A percentile compares a stretch with the other conserved stretches of the same genome.
These are phyloP conservation scores for Cochlearia excelsa DNA, from an alignment of 345 rosid species.

Conservation along the genomic window DNA sequence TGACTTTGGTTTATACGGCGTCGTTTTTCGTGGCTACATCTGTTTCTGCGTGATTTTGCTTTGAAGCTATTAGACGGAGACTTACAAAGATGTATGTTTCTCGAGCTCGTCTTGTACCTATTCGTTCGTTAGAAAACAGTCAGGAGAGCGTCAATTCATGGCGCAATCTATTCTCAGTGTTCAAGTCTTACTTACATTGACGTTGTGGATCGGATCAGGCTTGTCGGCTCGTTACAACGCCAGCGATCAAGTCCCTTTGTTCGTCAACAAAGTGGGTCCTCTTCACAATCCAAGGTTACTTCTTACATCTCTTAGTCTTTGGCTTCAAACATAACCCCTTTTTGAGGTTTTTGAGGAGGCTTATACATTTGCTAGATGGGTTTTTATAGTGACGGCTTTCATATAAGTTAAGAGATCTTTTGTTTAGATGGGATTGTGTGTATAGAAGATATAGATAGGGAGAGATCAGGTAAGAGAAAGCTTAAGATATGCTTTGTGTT, in stretches of 20 bases:
- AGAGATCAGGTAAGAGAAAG: slow-evolving; percentile 17
- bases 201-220: slow-evolving; percentile 34
- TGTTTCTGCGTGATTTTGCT: background rate
- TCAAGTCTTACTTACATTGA: slow-evolving; percentile 31
- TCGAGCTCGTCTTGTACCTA: slow-evolving; percentile 3
- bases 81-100: background rate
- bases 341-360: no score
- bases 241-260: slow-evolving; percentile 67
- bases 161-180: slow-evolving; percentile 27
- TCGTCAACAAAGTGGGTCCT: slow-evolving; percentile 78
- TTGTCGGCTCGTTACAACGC: slow-evolving; percentile 47
- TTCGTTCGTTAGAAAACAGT: slow-evolving; percentile 5
- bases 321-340: background rate
- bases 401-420: slow-evolving; percentile 4
- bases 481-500: slow-evolving; percentile 11
- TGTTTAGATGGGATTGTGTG: background rate
- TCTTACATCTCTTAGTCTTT: background rate
- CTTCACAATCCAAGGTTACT: slow-evolving; percentile 71
- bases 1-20: slow-evolving; percentile 17
- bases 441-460: slow-evolving; percentile 1
- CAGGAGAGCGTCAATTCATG: slow-evolving; percentile 28
- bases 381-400: background rate
- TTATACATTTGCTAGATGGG: slow-evolving; percentile 3
- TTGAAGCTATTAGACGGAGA: slow-evolving; percentile 13
- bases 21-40: background rate